Conservation (phyloP, 805 yeast genomes). For the Myxozyma neglecta region DNA sequence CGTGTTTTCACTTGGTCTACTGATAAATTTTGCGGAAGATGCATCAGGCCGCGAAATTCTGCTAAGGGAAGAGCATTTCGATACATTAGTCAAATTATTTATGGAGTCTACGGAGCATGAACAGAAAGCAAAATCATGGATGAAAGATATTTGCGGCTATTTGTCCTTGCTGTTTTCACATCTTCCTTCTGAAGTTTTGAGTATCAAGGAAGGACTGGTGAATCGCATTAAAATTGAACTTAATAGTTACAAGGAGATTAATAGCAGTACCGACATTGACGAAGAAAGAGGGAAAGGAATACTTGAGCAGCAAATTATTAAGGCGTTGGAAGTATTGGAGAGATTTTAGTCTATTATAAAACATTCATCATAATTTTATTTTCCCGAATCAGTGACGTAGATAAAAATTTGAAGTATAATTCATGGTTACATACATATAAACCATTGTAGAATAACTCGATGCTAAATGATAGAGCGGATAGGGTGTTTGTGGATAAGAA, state of each 20-base stretch:
- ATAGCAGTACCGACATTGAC: too few relatives aligned
- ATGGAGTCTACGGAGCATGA: neutral
- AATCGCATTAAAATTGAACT: neutral
- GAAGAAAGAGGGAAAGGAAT: too few relatives aligned
- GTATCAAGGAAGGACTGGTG: neutral
- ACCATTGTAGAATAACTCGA: neutral
- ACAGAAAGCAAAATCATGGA: neutral
- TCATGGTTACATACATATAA: too few relatives aligned
- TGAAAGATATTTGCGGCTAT: slow-evolving; percentile 19
- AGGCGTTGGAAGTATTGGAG: too few relatives aligned
- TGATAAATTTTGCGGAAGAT: slow-evolving; percentile 19
- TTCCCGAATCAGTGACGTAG: neutral
- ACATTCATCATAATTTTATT: too few relatives aligned
- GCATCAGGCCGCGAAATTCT: slow-evolving; percentile 4
- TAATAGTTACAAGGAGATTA: neutral
- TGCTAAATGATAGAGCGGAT: too few relatives aligned
- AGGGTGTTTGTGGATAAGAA: too few relatives aligned
- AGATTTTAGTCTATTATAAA: too few relatives aligned
- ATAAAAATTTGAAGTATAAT: neutral
- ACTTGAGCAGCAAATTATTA: too few relatives aligned
- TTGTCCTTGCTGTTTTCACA: slow-evolving; percentile 12
- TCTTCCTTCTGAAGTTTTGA: neutral
- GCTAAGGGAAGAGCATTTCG: neutral
- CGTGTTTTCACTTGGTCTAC: slow-evolving; percentile 20
- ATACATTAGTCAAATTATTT: neutral